Evolutionary conservation across 345 rosid genomes (phyloP).

Genomic region (Populus davidiana): DNA sequence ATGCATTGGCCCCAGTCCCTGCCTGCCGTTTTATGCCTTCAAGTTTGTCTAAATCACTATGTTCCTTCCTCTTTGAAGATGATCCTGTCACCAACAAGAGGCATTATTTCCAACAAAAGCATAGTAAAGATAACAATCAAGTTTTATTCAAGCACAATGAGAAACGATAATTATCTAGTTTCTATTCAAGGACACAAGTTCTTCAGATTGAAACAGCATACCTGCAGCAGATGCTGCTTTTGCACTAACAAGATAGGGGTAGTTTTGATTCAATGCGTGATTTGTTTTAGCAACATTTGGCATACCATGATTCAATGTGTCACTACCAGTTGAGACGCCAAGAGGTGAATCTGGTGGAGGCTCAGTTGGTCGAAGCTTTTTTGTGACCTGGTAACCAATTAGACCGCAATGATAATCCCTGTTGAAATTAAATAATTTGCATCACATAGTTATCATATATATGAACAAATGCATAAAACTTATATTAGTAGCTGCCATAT

Average conservation of each 20-base stretch:
- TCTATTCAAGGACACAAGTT: not conserved
- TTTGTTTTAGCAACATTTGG: constrained; percentile 24
- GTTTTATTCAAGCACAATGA: not conserved
- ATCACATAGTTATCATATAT: constrained; percentile 16
- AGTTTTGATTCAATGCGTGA: constrained; percentile 24
- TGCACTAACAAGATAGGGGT: constrained; percentile 14
- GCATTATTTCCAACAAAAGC: constrained; percentile 7
- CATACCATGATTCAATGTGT: not conserved
- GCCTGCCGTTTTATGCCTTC: constrained; percentile 36
- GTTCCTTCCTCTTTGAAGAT: constrained; percentile 54
- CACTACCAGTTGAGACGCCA: not conserved
- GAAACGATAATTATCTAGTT: not conserved
- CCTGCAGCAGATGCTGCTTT: constrained; percentile 27
- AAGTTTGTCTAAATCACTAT: constrained; percentile 28
- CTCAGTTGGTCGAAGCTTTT: constrained; percentile 37
- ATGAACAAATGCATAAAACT: not conserved
- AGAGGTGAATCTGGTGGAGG: constrained; percentile 21
- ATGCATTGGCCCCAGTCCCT: constrained; percentile 13
- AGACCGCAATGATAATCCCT: constrained; percentile 76
- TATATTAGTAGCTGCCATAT: too few relatives aligned
- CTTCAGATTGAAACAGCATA: not conserved
- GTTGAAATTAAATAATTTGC: constrained; percentile 22
- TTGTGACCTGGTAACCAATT: constrained; percentile 66
- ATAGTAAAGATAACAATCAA: not conserved
- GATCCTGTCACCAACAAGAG: constrained; percentile 37